A percentile compares a stretch with the other conserved stretches of the same genome.
Conservation (phyloP, 805 yeast species). For the Yamadazyma sp. region DNA sequence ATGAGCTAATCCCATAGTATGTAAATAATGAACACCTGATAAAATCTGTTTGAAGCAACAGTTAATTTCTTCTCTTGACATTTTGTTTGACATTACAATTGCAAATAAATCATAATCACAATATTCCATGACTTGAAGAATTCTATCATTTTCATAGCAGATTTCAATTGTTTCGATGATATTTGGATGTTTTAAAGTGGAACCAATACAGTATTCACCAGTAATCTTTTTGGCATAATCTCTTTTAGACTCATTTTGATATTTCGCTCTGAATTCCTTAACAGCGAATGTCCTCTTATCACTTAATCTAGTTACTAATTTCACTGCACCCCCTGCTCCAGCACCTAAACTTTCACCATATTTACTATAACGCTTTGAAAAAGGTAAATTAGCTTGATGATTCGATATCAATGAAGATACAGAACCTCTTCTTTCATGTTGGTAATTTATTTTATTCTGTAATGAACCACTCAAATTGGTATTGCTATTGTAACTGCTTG, state of each 20-base stretch:
- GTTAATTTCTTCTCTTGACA: conserved; percentile 78
- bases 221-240: conserved; percentile 86
- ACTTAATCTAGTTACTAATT: conserved; percentile 61
- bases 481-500: background rate
- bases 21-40: conserved; percentile 71
- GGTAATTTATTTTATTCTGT: conserved; percentile 27
- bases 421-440: conserved; percentile 35
- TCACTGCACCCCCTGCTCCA: conserved; percentile 89
- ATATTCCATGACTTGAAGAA: conserved; percentile 90
- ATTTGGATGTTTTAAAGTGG: conserved; percentile 78
- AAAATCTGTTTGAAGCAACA: conserved; percentile 76
- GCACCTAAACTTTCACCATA: conserved; percentile 74
- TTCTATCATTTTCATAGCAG: conserved; percentile 67
- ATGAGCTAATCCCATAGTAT: conserved; percentile 77
- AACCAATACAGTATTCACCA: conserved; percentile 85
- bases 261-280: conserved; percentile 72
- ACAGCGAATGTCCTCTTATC: conserved; percentile 79
- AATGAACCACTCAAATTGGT: conserved; percentile 12
- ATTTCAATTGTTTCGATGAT: conserved; percentile 75
- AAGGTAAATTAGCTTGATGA: conserved; percentile 27
- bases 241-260: conserved; percentile 65
- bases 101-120: conserved; percentile 85
- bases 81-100: conserved; percentile 81
- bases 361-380: conserved; percentile 60
- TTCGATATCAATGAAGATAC: conserved; percentile 26